Percentiles rank a stretch among this genome's conserved stretches.
Conservation (phyloP, 768 basidiomycete species). For the Collybiopsis confluens region DNA sequence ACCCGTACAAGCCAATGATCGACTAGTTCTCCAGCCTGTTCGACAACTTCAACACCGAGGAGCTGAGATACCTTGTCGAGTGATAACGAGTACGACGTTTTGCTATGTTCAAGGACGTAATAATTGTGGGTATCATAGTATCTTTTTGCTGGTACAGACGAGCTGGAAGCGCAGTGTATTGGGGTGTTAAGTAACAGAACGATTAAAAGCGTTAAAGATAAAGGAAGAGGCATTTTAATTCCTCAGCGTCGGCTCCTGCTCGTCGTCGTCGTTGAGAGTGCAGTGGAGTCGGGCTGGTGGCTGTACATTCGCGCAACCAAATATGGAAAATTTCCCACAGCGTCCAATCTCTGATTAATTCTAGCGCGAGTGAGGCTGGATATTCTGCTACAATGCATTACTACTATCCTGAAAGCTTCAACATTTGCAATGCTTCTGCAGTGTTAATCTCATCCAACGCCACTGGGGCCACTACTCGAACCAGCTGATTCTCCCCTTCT, state of each 20-base stretch:
- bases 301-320: background rate
- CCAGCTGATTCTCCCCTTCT: too few relatives aligned
- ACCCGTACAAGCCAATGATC: constrained; percentile 82
- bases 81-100: constrained; percentile 20
- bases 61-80: constrained; percentile 53
- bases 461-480: too few relatives aligned
- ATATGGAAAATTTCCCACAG: too few relatives aligned
- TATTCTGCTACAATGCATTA: too few relatives aligned
- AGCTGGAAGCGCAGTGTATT: constrained; percentile 14
- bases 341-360: too few relatives aligned
- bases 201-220: constrained; percentile 22
- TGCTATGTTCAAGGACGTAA: constrained; percentile 69
- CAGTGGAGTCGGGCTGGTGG: background rate
- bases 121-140: constrained; percentile 70
- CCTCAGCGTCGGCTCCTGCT: background rate
- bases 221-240: constrained; percentile 8
- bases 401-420: too few relatives aligned
- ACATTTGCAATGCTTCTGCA: too few relatives aligned
- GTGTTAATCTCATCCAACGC: too few relatives aligned
- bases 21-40: constrained; percentile 77
- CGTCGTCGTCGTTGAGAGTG: background rate
- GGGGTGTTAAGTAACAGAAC: constrained; percentile 26
- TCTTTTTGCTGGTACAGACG: constrained; percentile 37
- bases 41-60: constrained; percentile 82
- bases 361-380: too few relatives aligned